These are phyloP conservation scores for Exophiala viscosa DNA, from an alignment of 2,329 filamentous ascomycete species.

Conservation along the genomic window DNA sequence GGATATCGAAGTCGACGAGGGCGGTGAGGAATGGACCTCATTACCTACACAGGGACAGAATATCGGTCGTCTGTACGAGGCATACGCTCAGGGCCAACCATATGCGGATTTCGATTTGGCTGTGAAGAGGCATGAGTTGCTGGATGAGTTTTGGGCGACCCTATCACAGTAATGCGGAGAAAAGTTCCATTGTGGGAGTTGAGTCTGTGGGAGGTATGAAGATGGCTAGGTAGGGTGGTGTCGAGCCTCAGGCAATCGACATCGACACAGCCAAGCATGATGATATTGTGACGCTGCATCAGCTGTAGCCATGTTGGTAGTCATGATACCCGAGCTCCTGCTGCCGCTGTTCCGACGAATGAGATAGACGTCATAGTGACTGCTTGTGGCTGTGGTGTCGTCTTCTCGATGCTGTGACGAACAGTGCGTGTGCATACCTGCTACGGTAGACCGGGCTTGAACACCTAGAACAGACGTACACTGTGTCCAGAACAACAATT, in stretches of 20 bases:
- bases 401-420: no score
- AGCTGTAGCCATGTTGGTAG: not conserved
- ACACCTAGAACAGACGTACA: no score
- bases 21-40: constrained; percentile 47
- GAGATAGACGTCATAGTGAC: not conserved
- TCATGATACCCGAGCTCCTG: not conserved
- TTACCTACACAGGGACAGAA: constrained; percentile 46
- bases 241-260: no score
- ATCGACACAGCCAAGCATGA: not conserved
- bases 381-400: not conserved
- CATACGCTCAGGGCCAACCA: constrained; percentile 45
- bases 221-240: not conserved
- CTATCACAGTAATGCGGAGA: constrained; percentile 1
- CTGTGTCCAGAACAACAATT: no score
- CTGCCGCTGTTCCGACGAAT: not conserved
- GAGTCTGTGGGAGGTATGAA: not conserved
- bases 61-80: constrained; percentile 57
- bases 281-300: not conserved
- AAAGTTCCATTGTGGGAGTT: not conserved
- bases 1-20: constrained; percentile 37
- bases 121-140: constrained; percentile 46
- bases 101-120: constrained; percentile 46
- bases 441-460: no score
- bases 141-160: constrained; percentile 36
- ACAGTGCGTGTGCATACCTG: no score